Evolutionary conservation across 352 stramenopile species (phyloP), one percentile per base, ranked within the genome.

Genomic region (Pythium brachiatum): DNA sequence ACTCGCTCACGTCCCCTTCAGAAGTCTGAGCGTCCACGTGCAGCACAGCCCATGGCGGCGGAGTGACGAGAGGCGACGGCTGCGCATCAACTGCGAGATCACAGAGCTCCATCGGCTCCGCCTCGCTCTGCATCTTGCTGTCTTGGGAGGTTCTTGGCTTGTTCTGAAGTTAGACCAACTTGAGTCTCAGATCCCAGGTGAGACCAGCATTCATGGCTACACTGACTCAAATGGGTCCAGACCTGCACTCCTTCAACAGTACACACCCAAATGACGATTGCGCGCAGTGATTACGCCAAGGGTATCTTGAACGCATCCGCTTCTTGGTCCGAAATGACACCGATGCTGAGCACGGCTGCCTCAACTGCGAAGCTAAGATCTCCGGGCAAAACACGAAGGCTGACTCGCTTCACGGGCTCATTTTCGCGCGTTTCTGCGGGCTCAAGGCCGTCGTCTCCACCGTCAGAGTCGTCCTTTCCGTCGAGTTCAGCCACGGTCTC

Each of bases 301-400:
- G 31, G 11, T 9, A 36, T 41, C 34, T 41, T 41, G 34, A 41
- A 41, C 2, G 34, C 34, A 13, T 4, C 34, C 7, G 56, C 43
- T 55, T 62, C 56, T 38, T 60, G 41, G 7, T 66, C 60, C 3
- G 44, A 26, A 32, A 66, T 66, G 52, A 51, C 41, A 16, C 51
- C 60, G 16, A 66, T 56, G 11, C 44, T 61, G 26, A 66, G 60
- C 27, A 66, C 60, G 6, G 43, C 41, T 2, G 43, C 18, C 32
- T 67, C 60, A 43, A 67, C 26, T 9, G 60, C 60, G 26, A 57
- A 53, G 41, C 18, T 41, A 18, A 67, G 46, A 44, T 62, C 60
- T 16, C 52, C 21, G 21, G 46, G 55, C 27, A 67, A 62, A 7
- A 57, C 41, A 31, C 60, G 60, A 16, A 67, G 27, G 43, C 55